Evolutionary conservation across 2,329 filamentous ascomycete species (phyloP), one percentile per base, ranked within the genome.

Genomic region (Aspergillus persii): DNA sequence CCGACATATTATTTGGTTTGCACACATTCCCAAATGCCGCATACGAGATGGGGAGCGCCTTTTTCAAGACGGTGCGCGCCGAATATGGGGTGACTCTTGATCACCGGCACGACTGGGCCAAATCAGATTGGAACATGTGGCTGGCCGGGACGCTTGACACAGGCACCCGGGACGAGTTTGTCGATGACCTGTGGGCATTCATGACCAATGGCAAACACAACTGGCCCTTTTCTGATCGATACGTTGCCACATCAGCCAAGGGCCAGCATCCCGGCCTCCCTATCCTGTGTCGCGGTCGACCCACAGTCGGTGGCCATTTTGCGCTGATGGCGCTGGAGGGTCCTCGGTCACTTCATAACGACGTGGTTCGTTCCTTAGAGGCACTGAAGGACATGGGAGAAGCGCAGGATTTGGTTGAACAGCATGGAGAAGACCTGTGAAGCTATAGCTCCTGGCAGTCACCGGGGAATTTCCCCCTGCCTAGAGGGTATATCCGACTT

Each of bases 91-190:
- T 80, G 0, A 64, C 77, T 5, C 69, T 80, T 4, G 76, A 79
- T 47, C 69, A 71, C 53, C 63, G 71, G 29, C 74, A 76, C 29
- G 67, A 75, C 30, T 80, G 76, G 74, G 73, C 69, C 39, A 80
- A 80, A 61, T 76, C 74, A 2, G 77, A 80, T 61, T 78, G 76
- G 79, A 77, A 77, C 59, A 75, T 79, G 66, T 79, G 76, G 73
- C 62, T 73, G n/a, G 76, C 76, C 15, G 74, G 65, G 23, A 73
- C 71, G 2, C 68, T 74, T 39, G 67, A 71, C 41, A 51, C 56
- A 33, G 65, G 61, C 50, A 70, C 71, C 6, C 69, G 71, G 6
- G 61, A 65, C 29, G 65, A 72, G 66, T 75, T 79, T 44, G 68
- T 79, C 30, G 65, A 78, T 59, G 74, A 78, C 54, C 62, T 79